Percentiles rank a stretch among this genome's conserved stretches.
phyloP scores from a whole-genome alignment of 352 stramenopile genomes.

The Phytophthora sp. region DNA sequence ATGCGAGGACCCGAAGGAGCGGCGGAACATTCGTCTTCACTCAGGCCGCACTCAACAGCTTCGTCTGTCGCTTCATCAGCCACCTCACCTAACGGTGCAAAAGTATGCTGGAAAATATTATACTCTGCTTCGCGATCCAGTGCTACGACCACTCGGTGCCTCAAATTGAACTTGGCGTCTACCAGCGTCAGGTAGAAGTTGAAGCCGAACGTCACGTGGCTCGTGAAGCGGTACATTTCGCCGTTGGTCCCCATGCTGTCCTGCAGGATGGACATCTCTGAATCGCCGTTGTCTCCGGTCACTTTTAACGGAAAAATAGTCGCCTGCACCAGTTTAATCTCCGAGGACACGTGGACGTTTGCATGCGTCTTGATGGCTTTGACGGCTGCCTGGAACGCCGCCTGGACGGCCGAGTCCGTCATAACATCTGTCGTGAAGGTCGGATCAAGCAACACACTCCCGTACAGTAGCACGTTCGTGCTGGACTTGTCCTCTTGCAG shows the following conservation, averaged over 20 bases:
- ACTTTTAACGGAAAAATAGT: slow-evolving; percentile 55
- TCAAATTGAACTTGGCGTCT: slow-evolving; percentile 57
- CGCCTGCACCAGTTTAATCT: slow-evolving; percentile 38
- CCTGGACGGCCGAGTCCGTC: slow-evolving; percentile 50
- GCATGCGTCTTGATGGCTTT: slow-evolving; percentile 44
- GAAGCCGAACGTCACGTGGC: slow-evolving; percentile 70
- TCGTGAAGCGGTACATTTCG: slow-evolving; percentile 54
- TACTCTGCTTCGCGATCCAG: slow-evolving; percentile 74
- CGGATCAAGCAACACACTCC: slow-evolving; percentile 59
- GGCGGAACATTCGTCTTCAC: slow-evolving; percentile 22
- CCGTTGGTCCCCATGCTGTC: slow-evolving; percentile 43
- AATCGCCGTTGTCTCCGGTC: slow-evolving; percentile 73
- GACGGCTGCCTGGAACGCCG: slow-evolving; percentile 48
- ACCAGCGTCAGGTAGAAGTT: slow-evolving; percentile 78
- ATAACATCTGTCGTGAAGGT: slow-evolving; percentile 34
- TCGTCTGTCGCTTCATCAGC: slow-evolving; percentile 14
- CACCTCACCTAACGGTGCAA: slow-evolving; percentile 30
- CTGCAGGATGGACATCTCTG: slow-evolving; percentile 74
- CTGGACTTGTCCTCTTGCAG: slow-evolving; percentile 29
- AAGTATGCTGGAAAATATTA: slow-evolving; percentile 81
- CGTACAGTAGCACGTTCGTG: slow-evolving; percentile 64
- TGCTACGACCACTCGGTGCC: slow-evolving; percentile 66
- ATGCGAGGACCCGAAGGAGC: slow-evolving; percentile 53
- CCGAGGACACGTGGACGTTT: slow-evolving; percentile 50
- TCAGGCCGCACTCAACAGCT: slow-evolving; percentile 22